These are phyloP conservation scores for Colletotrichum filicis DNA, from an alignment of 2,329 filamentous ascomycete species.

Conservation along the genomic window DNA sequence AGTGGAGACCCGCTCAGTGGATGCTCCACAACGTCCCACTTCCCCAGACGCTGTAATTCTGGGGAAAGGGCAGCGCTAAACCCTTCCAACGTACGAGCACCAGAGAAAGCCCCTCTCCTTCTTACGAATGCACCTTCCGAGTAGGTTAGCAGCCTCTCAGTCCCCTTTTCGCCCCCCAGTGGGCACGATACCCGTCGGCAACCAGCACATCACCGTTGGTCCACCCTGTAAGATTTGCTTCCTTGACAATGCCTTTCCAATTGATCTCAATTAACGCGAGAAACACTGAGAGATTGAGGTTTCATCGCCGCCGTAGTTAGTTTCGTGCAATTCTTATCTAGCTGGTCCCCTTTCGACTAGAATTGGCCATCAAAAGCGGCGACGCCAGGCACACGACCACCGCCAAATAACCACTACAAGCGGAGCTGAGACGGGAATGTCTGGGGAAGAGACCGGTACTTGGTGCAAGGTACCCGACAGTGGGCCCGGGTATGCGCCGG, in stretches of 20 bases:
- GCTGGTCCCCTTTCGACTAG: not conserved
- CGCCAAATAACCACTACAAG: not conserved
- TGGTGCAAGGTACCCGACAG: conserved; percentile 4
- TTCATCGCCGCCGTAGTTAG: not conserved
- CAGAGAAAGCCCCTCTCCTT: not conserved
- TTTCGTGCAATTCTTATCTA: not conserved
- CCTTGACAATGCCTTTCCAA: no score
- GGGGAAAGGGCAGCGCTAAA: conserved; percentile 34
- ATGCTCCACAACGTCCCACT: conserved; percentile 18
- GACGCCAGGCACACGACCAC: not conserved
- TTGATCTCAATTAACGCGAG: not conserved
- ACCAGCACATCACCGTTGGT: not conserved
- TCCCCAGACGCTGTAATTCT: conserved; percentile 37
- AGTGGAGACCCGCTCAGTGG: conserved; percentile 14
- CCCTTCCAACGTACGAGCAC: not conserved
- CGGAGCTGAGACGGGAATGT: not conserved
- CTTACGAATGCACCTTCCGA: not conserved
- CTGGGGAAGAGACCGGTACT: not conserved
- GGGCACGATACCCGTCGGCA: conserved; percentile 31
- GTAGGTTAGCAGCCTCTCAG: not conserved
- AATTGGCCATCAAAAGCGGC: not conserved
- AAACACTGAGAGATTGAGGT: not conserved
- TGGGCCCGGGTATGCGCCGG: conserved; percentile 8
- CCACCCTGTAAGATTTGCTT: not conserved
- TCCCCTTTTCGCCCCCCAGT: not conserved